Evolutionary conservation across 176 grass and related monocot species (phyloP).

Genomic region (Bromus sterilis): DNA sequence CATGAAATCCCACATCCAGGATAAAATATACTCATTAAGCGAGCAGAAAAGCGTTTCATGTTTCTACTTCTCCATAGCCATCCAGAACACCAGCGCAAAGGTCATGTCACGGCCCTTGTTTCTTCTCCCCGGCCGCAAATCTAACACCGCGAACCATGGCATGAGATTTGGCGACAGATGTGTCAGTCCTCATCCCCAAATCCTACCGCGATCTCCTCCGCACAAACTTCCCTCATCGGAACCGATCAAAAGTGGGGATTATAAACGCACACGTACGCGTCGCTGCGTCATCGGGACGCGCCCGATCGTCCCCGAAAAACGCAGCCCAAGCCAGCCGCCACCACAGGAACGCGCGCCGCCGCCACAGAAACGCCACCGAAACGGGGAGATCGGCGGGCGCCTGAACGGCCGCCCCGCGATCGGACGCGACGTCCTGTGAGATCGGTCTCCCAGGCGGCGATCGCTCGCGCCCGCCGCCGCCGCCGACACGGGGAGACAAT

Average conservation of each 20-base stretch:
- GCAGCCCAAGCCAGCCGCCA: background rate
- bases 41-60: background rate
- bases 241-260: constrained; percentile 5
- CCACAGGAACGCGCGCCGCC: background rate
- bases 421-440: constrained; percentile 10
- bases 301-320: constrained; percentile 2
- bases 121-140: background rate
- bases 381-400: constrained; percentile 40
- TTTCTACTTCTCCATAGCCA: background rate
- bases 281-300: background rate
- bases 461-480: constrained; percentile 20
- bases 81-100: background rate
- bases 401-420: constrained; percentile 26
- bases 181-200: constrained; percentile 6
- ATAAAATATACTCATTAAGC: background rate
- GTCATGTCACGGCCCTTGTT: background rate
- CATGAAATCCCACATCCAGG: background rate
- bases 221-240: background rate
- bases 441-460: constrained; percentile 29
- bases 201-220: constrained; percentile 34
- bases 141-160: background rate
- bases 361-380: background rate
- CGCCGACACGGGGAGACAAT: constrained; percentile 22
- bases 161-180: constrained; percentile 13
- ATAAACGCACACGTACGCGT: background rate